Evolutionary conservation across 139 green algal genomes (phyloP).

Genomic region (Deuterostichococcus epilithicus): DNA sequence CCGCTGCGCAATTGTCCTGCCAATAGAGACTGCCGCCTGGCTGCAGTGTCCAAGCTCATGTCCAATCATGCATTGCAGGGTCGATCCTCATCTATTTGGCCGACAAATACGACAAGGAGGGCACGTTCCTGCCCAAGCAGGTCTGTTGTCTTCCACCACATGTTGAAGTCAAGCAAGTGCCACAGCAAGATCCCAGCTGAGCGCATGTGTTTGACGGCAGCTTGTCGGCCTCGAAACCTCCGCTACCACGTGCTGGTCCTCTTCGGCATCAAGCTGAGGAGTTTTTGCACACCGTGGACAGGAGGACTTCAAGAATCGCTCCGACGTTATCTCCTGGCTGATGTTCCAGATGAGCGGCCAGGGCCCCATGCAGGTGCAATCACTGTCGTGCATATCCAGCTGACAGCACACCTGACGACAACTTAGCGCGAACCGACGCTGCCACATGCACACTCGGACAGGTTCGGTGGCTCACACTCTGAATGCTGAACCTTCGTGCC

Average conservation of each 20-base stretch:
- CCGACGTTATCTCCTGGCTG: constrained; percentile 14
- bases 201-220: too few species aligned
- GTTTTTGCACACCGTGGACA: too few species aligned
- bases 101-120: constrained; percentile 3
- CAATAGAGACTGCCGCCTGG: too few species aligned
- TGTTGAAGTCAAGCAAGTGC: too few species aligned
- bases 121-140: constrained; percentile 5
- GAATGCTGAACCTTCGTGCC: not conserved
- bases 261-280: too few species aligned
- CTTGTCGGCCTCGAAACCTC: too few species aligned
- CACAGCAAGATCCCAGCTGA: too few species aligned
- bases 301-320: not conserved
- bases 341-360: constrained; percentile 17
- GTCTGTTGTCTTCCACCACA: too few species aligned
- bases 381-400: not conserved
- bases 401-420: not conserved
- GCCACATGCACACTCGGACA: not conserved
- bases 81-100: constrained; percentile 10
- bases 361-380: constrained; percentile 11
- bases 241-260: too few species aligned
- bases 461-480: not conserved
- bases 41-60: not conserved
- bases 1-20: not conserved
- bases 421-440: not conserved
- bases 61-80: not conserved